phyloP scores from a whole-genome alignment of 495 filamentous ascomycete genomes.

The Xylaria acuta region DNA sequence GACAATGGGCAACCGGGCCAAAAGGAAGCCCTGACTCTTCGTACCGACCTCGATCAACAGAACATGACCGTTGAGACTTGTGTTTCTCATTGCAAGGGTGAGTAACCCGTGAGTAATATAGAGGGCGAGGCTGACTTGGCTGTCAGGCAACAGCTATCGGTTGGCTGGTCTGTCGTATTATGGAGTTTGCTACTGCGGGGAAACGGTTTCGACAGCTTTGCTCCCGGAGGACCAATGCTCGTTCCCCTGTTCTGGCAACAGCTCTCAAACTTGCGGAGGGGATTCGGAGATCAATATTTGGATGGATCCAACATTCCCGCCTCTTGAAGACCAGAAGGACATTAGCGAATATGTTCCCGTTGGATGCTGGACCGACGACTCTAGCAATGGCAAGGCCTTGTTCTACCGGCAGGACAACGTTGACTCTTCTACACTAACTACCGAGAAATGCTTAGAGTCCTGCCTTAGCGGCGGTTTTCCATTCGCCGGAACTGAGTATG shows the following conservation, averaged over 20 bases:
- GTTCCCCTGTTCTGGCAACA: constrained; percentile 55
- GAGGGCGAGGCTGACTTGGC: constrained; percentile 2
- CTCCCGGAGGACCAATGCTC: constrained; percentile 48
- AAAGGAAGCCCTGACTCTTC: constrained; percentile 48
- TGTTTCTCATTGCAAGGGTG: constrained; percentile 59
- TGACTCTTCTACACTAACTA: constrained; percentile 45
- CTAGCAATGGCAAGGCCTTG: constrained; percentile 53
- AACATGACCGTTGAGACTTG: constrained; percentile 60
- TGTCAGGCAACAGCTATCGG: constrained; percentile 54
- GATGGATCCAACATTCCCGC: constrained; percentile 59
- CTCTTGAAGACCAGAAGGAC: constrained; percentile 41
- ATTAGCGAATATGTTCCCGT: constrained; percentile 54
- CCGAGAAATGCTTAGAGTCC: constrained; percentile 52
- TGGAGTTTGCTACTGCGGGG: constrained; percentile 60
- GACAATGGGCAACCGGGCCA: constrained; percentile 40
- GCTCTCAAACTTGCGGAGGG: constrained; percentile 54
- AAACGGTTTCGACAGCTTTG: constrained; percentile 46
- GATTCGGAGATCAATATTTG: constrained; percentile 55
- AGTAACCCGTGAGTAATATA: not conserved
- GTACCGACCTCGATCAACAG: constrained; percentile 41
- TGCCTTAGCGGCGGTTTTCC: constrained; percentile 56
- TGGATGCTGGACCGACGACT: constrained; percentile 65
- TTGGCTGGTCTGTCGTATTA: constrained; percentile 64
- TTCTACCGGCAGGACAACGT: constrained; percentile 53
- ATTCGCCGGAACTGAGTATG: constrained; percentile 59